Percentiles rank a stretch among this genome's conserved stretches.
These are phyloP conservation scores for Mallotus nudiflorus DNA, from an alignment of 345 rosid genomes.

Conservation along the genomic window DNA sequence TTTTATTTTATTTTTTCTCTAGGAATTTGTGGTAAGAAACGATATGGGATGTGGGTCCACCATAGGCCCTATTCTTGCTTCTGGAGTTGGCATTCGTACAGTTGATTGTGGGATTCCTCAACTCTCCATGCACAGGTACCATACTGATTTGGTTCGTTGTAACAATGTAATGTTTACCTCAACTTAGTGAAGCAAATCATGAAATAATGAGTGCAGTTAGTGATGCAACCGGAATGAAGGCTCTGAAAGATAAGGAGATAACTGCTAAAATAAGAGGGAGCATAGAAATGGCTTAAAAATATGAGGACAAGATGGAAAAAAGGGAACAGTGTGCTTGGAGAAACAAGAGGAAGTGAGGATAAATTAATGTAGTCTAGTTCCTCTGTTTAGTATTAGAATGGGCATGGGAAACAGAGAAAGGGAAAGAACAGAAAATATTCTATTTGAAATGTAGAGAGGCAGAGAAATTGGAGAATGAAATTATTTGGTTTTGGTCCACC, in stretches of 20 bases:
- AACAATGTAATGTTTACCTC: not conserved
- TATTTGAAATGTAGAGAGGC: not conserved
- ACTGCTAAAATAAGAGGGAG: not conserved
- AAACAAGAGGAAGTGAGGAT: constrained; percentile 8
- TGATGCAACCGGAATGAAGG: not conserved
- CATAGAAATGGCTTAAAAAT: not conserved
- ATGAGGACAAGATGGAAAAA: not conserved
- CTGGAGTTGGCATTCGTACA: constrained; percentile 85
- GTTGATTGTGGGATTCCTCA: constrained; percentile 96
- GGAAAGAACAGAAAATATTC: not conserved
- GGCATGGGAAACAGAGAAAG: not conserved
- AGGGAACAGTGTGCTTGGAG: not conserved
- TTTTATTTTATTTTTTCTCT: constrained; percentile 1
- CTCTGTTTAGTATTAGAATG: not conserved
- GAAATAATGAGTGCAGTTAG: not conserved
- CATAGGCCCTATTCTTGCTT: constrained; percentile 94
- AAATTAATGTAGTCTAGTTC: not conserved
- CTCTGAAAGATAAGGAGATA: too few relatives aligned
- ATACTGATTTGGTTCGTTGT: not conserved
- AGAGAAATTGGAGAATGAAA: not conserved
- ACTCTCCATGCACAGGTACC: constrained; percentile 96
- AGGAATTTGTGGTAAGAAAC: constrained; percentile 96
- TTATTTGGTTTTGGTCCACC: not conserved
- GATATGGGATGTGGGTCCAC: constrained; percentile 99
- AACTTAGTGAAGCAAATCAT: not conserved